These are phyloP conservation scores for Xanthoparmelia taractica DNA, from an alignment of 495 filamentous ascomycete genomes.

Conservation along the genomic window DNA sequence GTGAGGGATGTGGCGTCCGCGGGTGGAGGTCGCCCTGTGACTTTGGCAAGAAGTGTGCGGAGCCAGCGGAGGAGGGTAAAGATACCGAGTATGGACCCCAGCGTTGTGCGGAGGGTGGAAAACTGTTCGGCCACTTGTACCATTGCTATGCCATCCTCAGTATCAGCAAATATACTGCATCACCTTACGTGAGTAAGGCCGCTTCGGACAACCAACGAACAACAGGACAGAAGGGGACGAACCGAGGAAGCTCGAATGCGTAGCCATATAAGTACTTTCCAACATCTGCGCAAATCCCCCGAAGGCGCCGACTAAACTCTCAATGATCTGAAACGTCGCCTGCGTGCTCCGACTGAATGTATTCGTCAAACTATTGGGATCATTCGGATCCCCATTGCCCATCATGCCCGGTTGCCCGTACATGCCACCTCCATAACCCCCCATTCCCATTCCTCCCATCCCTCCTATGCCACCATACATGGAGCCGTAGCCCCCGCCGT, in stretches of 20 bases:
- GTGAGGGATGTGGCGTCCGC: conserved; percentile 80
- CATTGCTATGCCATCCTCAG: conserved; percentile 59
- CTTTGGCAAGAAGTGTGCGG: conserved; percentile 77
- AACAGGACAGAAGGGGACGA: conserved; percentile 33
- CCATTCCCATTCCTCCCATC: conserved; percentile 39
- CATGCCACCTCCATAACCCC: conserved; percentile 51
- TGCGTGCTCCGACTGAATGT: conserved; percentile 86
- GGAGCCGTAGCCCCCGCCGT: conserved; percentile 41
- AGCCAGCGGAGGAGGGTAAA: conserved; percentile 94
- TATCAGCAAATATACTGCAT: conserved; percentile 7
- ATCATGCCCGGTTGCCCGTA: conserved; percentile 43
- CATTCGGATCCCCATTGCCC: conserved; percentile 63
- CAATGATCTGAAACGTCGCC: conserved; percentile 98
- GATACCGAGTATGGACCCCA: conserved; percentile 90
- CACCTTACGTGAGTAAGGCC: conserved; percentile 5
- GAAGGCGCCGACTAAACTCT: conserved; percentile 97
- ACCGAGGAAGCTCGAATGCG: conserved; percentile 98
- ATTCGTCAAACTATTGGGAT: conserved; percentile 85
- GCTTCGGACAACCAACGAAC: no score
- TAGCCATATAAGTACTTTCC: conserved; percentile 99
- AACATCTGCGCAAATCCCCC: conserved; percentile 99
- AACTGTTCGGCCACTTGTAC: conserved; percentile 97
- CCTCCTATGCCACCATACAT: conserved; percentile 54
- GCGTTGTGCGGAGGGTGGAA: conserved; percentile 82
- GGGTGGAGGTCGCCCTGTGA: conserved; percentile 89